These are phyloP conservation scores for Fraxinus americana DNA, from an alignment of 257 asterid species.

Conservation along the genomic window DNA sequence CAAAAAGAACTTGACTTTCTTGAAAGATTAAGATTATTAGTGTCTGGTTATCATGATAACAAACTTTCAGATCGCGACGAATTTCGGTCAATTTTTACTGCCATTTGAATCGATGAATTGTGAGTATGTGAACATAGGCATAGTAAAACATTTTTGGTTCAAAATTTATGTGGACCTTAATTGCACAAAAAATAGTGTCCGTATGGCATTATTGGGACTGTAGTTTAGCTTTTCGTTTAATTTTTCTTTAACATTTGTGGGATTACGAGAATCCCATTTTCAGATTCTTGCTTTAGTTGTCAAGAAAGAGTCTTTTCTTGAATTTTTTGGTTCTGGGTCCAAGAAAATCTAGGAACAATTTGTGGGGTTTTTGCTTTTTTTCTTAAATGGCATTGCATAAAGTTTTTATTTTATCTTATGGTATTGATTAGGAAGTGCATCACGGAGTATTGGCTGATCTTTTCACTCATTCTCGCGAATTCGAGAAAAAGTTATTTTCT, in stretches of 20 bases:
- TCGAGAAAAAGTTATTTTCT: slow-evolving; percentile 33
- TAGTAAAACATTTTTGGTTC: too few species aligned
- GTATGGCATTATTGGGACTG: slow-evolving; percentile 32
- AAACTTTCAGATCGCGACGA: too few species aligned
- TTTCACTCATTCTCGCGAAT: slow-evolving; percentile 19
- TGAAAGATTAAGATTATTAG: too few species aligned
- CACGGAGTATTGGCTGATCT: slow-evolving; percentile 24
- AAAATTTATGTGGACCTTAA: too few species aligned
- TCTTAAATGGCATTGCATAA: slow-evolving; percentile 31
- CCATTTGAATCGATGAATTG: too few species aligned
- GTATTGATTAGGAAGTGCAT: slow-evolving; percentile 26
- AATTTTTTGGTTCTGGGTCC: slow-evolving; percentile 23
- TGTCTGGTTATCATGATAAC: too few species aligned
- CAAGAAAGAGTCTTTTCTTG: slow-evolving; percentile 18
- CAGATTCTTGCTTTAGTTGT: slow-evolving; percentile 34
- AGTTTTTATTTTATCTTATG: slow-evolving; percentile 23
- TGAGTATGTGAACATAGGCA: too few species aligned
- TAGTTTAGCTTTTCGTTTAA: slow-evolving; percentile 23
- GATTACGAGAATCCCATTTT: slow-evolving; percentile 29
- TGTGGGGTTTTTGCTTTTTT: slow-evolving; percentile 36
- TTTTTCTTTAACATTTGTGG: slow-evolving; percentile 22
- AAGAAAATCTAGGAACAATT: slow-evolving; percentile 29
- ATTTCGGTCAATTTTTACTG: too few species aligned
- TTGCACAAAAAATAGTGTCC: slow-evolving; percentile 24
- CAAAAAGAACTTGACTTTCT: too few species aligned